Evolutionary conservation across 495 filamentous ascomycete species (phyloP), one percentile per base, ranked within the genome.

Genomic region (Jackrogersella multiformis): DNA sequence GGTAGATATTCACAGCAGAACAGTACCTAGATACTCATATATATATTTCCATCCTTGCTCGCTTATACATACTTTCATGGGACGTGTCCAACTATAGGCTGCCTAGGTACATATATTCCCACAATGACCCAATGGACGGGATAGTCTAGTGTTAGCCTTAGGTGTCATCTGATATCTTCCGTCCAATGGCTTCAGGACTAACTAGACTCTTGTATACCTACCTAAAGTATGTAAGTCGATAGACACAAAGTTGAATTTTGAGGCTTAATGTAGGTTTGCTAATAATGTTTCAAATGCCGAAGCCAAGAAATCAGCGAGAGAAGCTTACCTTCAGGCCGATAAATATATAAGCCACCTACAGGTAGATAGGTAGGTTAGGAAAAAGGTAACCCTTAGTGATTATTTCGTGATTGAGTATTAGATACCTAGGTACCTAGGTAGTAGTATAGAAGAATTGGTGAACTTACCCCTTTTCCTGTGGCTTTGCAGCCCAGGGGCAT

Each of bases 381-480:
- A 20, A 6, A 23, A 18, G 20, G 18, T 45, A 8, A 45, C 21
- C 23, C 8, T 12, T n/a, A 23, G 10, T 7, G 21, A 18, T 45
- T 13, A 16, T 45, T 20, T 24, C 26, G 10, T 30, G 21, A 5
- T 15, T 10, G 32, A 18, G 49, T 20, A 54, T n/a, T n/a, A n/a
- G n/a, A n/a, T n/a, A n/a, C n/a, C n/a, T n/a, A n/a, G n/a, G n/a
- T n/a, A 30, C n/a, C n/a, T n/a, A n/a, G n/a, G n/a, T n/a, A n/a
- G n/a, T n/a, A n/a, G n/a, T n/a, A n/a, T n/a, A n/a, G n/a, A n/a
- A n/a, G n/a, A n/a, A n/a, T n/a, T n/a, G 49, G 16, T 23, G 24
- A 23, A 63, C 76, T 42, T 72, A 81, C 81, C 23, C 64, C 66
- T 54, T 52, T 54, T 54, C 32, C 4, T 13, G 1, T 24, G 28